Conservation (phyloP, 2,329 filamentous ascomycete genomes). For the Microdochium bolleyi region DNA sequence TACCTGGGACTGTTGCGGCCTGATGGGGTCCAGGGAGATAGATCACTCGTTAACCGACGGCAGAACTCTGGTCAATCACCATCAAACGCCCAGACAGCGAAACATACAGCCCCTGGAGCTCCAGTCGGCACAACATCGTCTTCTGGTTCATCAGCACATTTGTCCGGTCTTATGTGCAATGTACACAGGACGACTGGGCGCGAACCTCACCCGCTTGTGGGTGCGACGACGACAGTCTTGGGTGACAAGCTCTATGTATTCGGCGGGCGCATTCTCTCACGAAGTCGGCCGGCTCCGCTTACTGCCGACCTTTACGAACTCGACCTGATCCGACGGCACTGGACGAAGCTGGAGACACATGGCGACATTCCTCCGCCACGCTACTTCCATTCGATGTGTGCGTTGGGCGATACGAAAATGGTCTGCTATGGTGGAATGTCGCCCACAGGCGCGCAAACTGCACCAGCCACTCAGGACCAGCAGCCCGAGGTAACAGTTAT, state of each 20-base stretch:
- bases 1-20: neutral
- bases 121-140: slow-evolving; percentile 32
- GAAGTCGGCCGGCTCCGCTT: slow-evolving; percentile 69
- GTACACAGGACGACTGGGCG: slow-evolving; percentile 81
- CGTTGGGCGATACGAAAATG: slow-evolving; percentile 87
- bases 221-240: slow-evolving; percentile 88
- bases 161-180: slow-evolving; percentile 62
- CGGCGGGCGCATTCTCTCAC: slow-evolving; percentile 79
- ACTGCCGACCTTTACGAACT: slow-evolving; percentile 91
- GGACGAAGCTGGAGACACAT: slow-evolving; percentile 78
- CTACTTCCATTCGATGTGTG: slow-evolving; percentile 96
- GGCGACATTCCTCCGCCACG: slow-evolving; percentile 85
- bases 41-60: neutral
- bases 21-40: neutral
- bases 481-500: slow-evolving; percentile 90
- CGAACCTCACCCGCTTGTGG: slow-evolving; percentile 85
- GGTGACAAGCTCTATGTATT: slow-evolving; percentile 97
- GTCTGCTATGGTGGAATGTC: slow-evolving; percentile 99
- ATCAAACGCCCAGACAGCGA: slow-evolving; percentile 27
- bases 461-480: slow-evolving; percentile 44
- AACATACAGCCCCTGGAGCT: slow-evolving; percentile 33
- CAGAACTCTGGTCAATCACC: neutral
- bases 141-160: slow-evolving; percentile 44
- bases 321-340: slow-evolving; percentile 84
- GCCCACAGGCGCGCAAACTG: slow-evolving; percentile 50